Conservation (phyloP, 768 basidiomycete species). For the Lanmaoa pseudosensibilis region DNA sequence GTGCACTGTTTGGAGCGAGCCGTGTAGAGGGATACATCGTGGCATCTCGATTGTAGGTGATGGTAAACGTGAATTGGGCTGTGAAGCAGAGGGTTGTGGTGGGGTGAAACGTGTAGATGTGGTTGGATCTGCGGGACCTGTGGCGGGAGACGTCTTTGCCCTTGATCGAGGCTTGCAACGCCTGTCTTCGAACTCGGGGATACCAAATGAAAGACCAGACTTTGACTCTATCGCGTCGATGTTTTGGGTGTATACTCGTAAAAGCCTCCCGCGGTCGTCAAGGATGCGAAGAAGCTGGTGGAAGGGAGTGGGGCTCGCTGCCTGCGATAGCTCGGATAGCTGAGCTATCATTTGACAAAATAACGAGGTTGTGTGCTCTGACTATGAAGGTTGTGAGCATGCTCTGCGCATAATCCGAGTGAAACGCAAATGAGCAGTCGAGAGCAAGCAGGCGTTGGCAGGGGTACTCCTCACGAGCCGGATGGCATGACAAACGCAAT, state of each 20-base stretch:
- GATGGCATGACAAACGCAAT: constrained; percentile 5
- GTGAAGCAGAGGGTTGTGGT: constrained; percentile 18
- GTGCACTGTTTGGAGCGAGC: constrained; percentile 74
- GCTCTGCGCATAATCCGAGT: constrained; percentile 2
- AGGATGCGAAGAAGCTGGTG: constrained; percentile 73
- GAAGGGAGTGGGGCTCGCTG: constrained; percentile 78
- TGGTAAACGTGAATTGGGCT: constrained; percentile 40
- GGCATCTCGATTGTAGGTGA: constrained; percentile 62
- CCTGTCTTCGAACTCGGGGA: constrained; percentile 65
- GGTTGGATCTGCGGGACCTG: constrained; percentile 13
- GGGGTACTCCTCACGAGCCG: not conserved
- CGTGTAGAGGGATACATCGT: constrained; percentile 87
- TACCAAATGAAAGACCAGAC: constrained; percentile 84
- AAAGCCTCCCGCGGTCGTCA: constrained; percentile 71
- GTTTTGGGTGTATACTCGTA: constrained; percentile 92
- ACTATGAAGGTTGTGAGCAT: constrained; percentile 44
- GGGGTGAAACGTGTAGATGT: constrained; percentile 16
- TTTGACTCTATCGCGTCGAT: constrained; percentile 88
- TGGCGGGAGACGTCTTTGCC: constrained; percentile 33
- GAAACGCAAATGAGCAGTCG: not conserved
- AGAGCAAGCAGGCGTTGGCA: not conserved
- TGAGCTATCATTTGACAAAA: constrained; percentile 91
- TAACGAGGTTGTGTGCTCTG: constrained; percentile 68
- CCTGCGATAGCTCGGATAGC: constrained; percentile 68
- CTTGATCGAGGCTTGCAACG: constrained; percentile 55